Base-by-base conservation (phyloP, 129 eudicot genomes). In the Flaveria trinervia region DNA sequence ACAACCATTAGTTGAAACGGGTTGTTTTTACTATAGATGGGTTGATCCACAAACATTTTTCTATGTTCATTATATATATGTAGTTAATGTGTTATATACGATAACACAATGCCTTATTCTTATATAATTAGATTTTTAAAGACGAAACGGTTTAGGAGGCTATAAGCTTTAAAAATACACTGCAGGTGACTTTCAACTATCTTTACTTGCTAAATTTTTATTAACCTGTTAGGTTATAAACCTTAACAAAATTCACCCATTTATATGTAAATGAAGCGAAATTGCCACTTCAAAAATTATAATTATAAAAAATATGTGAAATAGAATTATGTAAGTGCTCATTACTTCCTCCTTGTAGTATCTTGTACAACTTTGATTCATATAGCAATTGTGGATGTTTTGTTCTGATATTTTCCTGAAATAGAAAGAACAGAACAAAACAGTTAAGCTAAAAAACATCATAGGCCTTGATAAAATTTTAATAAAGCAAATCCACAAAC, bases 311-410 rank as follows among this genome's bases (percentile, higher is more conserved):
- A 56, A 45, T 49, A 62, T 68, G 25, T 62, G 11, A 77, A 70
- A 45, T 17, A 16, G 36, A 64, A 59, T 16, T 45, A 61, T 48
- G 26, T 45, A 44, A 73, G 71, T 71, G 65, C 18, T 83, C 77
- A 82, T 83, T 95, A 95, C 99, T 91, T 91, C 99, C 99, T 86
- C 97, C 99, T 64, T 91, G 97, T 36, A 95, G 90, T 72, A 95
- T 77, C 82, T 92, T 95, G 86, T 95, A 95, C 83, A 95, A 55
- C 84, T 95, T 91, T 2, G 95, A 89, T 77, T 95, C 99, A 28
- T 95, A 95, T 41, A 92, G 79, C 84, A 95, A 77, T 54, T 92
- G 99, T 46, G 99, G 99, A 83, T 91, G 99, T 83, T 89, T 91
- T 14, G 99, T 95, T 82, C 88, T 91, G 77, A 86, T 85, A 83